Percentiles rank a stretch among this genome's conserved stretches.
phyloP scores from a whole-genome alignment of 768 basidiomycete genomes.

The Candolleomyces efflorescens region DNA sequence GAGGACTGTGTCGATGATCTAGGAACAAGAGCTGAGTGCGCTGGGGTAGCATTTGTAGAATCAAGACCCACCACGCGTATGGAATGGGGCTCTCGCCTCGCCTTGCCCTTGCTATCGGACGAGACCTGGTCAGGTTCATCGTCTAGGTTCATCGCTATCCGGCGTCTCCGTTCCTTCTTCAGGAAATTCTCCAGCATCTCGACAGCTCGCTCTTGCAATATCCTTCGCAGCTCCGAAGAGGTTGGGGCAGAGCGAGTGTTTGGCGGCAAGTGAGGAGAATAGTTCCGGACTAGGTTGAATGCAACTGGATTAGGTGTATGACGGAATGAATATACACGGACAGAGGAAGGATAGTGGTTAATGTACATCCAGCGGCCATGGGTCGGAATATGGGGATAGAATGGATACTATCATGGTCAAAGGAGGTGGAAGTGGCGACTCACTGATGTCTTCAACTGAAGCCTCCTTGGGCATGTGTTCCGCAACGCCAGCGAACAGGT shows the following conservation, averaged over 20 bases:
- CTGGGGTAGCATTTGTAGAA: not conserved
- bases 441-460: conserved; percentile 81
- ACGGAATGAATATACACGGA: conserved; percentile 5
- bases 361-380: conserved; percentile 22
- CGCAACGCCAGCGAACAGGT: conserved; percentile 73
- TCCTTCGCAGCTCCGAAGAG: conserved; percentile 62
- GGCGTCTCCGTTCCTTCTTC: conserved; percentile 51
- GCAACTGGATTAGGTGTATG: conserved; percentile 77
- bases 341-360: conserved; percentile 23
- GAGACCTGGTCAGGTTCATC: conserved; percentile 15
- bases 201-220: conserved; percentile 58
- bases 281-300: conserved; percentile 87
- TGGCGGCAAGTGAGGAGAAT: conserved; percentile 80
- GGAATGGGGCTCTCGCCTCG: conserved; percentile 13
- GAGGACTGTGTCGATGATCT: conserved; percentile 82
- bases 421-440: conserved; percentile 36
- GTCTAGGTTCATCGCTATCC: conserved; percentile 26
- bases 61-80: conserved; percentile 7
- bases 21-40: not conserved
- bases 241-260: conserved; percentile 64
- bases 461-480: conserved; percentile 65
- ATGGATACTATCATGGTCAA: conserved; percentile 16
- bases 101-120: conserved; percentile 15
- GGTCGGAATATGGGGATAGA: conserved; percentile 13
- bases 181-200: conserved; percentile 76